phyloP scores from a whole-genome alignment of 2,329 filamentous ascomycete genomes.

The Penicillium oxalicum region DNA sequence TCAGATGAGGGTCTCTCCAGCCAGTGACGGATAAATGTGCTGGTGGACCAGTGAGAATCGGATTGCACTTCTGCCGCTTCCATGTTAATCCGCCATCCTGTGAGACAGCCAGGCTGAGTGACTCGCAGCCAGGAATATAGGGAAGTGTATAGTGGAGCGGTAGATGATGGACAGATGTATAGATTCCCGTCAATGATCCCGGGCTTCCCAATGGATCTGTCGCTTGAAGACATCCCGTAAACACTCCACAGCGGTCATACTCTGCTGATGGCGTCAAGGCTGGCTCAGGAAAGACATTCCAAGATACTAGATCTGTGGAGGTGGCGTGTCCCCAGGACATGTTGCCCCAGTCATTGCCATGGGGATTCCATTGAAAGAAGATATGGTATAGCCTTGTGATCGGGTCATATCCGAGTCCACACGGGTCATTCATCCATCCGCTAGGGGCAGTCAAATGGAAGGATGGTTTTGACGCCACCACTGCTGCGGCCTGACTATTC shows the following conservation, averaged over 20 bases:
- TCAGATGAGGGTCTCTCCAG: slow-evolving; percentile 40
- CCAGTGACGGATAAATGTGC: slow-evolving; percentile 33
- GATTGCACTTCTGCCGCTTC: slow-evolving; percentile 32
- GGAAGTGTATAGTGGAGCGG: slow-evolving; percentile 39
- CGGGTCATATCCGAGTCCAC: slow-evolving; percentile 38
- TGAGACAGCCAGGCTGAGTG: slow-evolving; percentile 36
- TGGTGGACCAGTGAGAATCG: slow-evolving; percentile 34
- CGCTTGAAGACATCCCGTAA: slow-evolving; percentile 38
- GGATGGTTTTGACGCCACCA: slow-evolving; percentile 14
- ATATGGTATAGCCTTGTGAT: slow-evolving; percentile 37
- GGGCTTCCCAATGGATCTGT: slow-evolving; percentile 19
- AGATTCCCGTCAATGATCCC: slow-evolving; percentile 32
- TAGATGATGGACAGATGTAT: slow-evolving; percentile 37
- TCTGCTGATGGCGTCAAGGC: slow-evolving; percentile 28
- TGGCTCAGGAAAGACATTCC: slow-evolving; percentile 27
- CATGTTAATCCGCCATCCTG: slow-evolving; percentile 35
- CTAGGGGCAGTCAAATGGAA: slow-evolving; percentile 35
- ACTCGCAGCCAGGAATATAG: slow-evolving; percentile 33
- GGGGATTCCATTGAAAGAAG: slow-evolving; percentile 42
- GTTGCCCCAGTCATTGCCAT: slow-evolving; percentile 39
- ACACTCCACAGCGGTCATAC: slow-evolving; percentile 39
- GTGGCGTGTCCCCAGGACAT: slow-evolving; percentile 40
- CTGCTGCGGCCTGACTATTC: slow-evolving; percentile 11
- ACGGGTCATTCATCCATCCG: slow-evolving; percentile 44
- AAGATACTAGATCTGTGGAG: slow-evolving; percentile 36